Evolutionary conservation across 73 alveolate species (phyloP), one percentile per base, ranked within the genome.

Genomic region (Paramecium bursaria): DNA sequence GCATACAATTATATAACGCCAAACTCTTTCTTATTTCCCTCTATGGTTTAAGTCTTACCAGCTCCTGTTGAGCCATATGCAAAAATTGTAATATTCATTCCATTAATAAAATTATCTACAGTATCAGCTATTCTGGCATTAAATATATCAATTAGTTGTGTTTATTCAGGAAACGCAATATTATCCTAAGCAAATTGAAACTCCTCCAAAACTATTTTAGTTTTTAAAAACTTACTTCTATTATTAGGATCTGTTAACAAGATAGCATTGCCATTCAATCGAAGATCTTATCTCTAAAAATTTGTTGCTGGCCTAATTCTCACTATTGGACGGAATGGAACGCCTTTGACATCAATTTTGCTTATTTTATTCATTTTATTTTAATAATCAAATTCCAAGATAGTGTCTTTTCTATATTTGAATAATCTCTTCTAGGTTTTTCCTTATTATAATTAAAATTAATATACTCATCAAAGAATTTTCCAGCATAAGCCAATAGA

Each of bases 1-100:
- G 95, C 95, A 49, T 94, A 73, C 33, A 92, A 90, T 17, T 91
- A 87, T 25, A 96, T 90, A 14, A 97, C 86, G 9, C 99, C 99
- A 50, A 98, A 94, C 55, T 97, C 99, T 73, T 91, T 92, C 39
- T 87, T 91, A 74, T 93, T 94, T 55, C 99, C 99, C 87, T 97
- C 98, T 50, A 97, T 86, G 33, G 98, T 90, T 86, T 92, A 96
- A 46, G 99, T 91, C 77, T 97, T 97, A 15, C 99, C 99, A 86
- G 98, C 90, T 9, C 99, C 99, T 60, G 98, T 94, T 4, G 99
- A 94, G 4, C 99, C 99, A 87, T 93, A 97, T 49, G 97, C 90
- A 86, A 97, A 96, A 33, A 96, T 85, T 9, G 95, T 88, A 52
- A 96, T 92, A 89, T 97, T 97, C 7, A 94, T 95, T 39, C 99